Evolutionary conservation across 768 basidiomycete genomes (phyloP).

Genomic region (Trametopsis cervina): DNA sequence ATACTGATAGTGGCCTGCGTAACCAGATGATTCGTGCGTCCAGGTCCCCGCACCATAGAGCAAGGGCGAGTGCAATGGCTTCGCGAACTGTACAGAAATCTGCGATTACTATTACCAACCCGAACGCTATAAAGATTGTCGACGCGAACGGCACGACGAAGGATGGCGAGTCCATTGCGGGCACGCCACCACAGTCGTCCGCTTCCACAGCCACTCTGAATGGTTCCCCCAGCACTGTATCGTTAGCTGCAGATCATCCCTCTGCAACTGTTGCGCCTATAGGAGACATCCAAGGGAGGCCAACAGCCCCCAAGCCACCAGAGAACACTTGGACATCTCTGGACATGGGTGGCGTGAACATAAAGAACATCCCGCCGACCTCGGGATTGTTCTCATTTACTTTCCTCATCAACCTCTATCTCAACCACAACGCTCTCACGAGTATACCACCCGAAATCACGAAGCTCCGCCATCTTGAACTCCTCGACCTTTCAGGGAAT

Average conservation of each 20-base stretch:
- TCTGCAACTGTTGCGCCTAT: constrained; percentile 74
- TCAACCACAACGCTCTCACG: constrained; percentile 88
- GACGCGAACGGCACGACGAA: constrained; percentile 27
- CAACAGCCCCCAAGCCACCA: constrained; percentile 56
- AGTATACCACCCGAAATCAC: constrained; percentile 78
- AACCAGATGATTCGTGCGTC: constrained; percentile 80
- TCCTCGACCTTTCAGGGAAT: constrained; percentile 91
- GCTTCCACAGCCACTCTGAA: constrained; percentile 23
- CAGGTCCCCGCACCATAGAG: constrained; percentile 88
- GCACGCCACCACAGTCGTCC: constrained; percentile 3
- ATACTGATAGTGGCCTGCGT: too few relatives aligned
- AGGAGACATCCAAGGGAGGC: constrained; percentile 51
- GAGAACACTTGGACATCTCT: constrained; percentile 83
- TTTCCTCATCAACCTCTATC: constrained; percentile 92
- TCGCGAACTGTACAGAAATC: constrained; percentile 81
- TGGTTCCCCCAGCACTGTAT: constrained; percentile 28
- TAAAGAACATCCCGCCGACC: constrained; percentile 80
- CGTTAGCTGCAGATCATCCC: constrained; percentile 48
- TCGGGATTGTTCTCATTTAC: constrained; percentile 79
- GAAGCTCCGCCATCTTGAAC: constrained; percentile 75
- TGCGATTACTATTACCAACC: constrained; percentile 89
- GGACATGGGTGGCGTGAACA: constrained; percentile 93
- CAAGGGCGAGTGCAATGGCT: constrained; percentile 91
- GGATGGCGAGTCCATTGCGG: constrained; percentile 20
- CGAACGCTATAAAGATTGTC: constrained; percentile 53